Evolutionary conservation across 1,139 yeast species (phyloP), one percentile per base, ranked within the genome.

Genomic region (Blastobotrys petasosporus): DNA sequence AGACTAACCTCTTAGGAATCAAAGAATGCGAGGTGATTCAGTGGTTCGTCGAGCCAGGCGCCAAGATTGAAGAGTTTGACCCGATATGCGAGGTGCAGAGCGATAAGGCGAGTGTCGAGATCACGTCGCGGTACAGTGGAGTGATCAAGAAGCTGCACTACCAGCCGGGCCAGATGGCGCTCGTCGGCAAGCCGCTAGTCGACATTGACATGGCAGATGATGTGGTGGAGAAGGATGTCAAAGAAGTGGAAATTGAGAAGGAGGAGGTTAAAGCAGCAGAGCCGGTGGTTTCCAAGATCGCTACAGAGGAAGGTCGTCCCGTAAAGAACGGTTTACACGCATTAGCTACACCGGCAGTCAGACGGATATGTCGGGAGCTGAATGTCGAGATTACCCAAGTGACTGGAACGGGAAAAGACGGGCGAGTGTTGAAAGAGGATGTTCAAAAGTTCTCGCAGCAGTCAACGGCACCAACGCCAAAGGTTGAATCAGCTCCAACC

Each of bases 11-110:
- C 17, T 47, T 47, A 36, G 49, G 49, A 1, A 64, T 64, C 53
- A 63, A 62, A 45, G 68, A 64, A 42, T 64, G 68, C 47, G 68
- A 64, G 49, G 66, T 64, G 12, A 64, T 64, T 41, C 68, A 64
- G 48, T 64, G 68, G 68, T 63, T 63, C 50, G 65, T 64, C 4
- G 64, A 63, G 50, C 66, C 68, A 7, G 66, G 66, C 4, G 65
- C 67, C 12, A 51, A 58, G 13, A 59, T 64, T 35, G 66, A 63
- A 37, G 67, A 64, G 51, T 64, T 64, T 45, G 68, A 64, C 42
- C 64, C 63, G 9, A 59, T 64, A 20, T 64, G 68, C 47, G 68
- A 64, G 47, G 67, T 64, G 32, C 68, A 64, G 51, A 55, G 62
- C 38, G 68, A 64, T 45, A 64, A 64, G 51, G 68, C 68, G 32